A percentile compares a stretch with the other conserved stretches of the same genome.
These are phyloP conservation scores for Ogataea trehaloabstinens DNA, from an alignment of 805 yeast genomes.

Conservation along the genomic window DNA sequence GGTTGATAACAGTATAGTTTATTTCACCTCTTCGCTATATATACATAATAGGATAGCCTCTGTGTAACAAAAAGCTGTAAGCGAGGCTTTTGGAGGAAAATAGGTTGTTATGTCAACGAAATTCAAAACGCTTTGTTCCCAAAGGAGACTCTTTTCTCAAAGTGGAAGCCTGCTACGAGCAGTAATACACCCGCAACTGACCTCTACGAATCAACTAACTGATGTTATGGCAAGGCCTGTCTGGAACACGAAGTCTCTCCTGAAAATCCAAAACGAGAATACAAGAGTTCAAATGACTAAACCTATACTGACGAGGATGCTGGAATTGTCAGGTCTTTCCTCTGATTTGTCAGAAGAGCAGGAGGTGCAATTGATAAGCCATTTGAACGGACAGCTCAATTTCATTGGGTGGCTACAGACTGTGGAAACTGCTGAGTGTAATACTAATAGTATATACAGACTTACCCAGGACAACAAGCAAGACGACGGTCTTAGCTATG, in stretches of 20 bases:
- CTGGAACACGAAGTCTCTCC: background rate
- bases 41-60: too few species aligned
- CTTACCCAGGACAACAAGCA: slow-evolving; percentile 26
- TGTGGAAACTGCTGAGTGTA: slow-evolving; percentile 21
- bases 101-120: too few species aligned
- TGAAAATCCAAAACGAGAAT: slow-evolving; percentile 3
- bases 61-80: too few species aligned
- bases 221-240: slow-evolving; percentile 16
- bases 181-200: too few species aligned
- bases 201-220: too few species aligned
- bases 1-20: too few species aligned
- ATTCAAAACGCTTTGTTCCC: too few species aligned
- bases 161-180: too few species aligned
- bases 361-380: slow-evolving; percentile 29
- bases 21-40: too few species aligned
- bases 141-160: too few species aligned
- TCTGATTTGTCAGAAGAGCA: slow-evolving; percentile 27
- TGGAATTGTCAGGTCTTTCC: slow-evolving; percentile 50
- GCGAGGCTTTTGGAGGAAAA: too few species aligned
- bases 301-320: slow-evolving; percentile 30
- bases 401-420: slow-evolving; percentile 47
- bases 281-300: slow-evolving; percentile 12
- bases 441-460: slow-evolving; percentile 16
- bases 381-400: slow-evolving; percentile 46
- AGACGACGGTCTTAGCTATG: slow-evolving; percentile 26